Evolutionary conservation across 1,284 basidiomycete species (phyloP).

Genomic region (Volvariella volvacea): DNA sequence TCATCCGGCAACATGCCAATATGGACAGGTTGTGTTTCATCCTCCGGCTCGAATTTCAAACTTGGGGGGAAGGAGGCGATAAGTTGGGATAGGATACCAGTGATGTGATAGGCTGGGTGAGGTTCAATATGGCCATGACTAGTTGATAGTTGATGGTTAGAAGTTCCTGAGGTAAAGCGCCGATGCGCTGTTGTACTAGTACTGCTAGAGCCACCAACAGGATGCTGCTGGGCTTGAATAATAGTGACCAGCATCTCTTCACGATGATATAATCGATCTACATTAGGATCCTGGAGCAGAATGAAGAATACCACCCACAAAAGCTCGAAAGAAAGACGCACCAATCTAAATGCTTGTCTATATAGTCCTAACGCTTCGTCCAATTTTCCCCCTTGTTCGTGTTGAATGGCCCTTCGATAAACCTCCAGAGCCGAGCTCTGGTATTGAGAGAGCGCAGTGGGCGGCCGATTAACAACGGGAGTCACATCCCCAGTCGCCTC

Average conservation of each 20-base stretch:
- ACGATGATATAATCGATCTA: conserved; percentile 56
- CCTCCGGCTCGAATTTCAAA: conserved; percentile 62
- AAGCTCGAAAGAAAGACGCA: conserved; percentile 13
- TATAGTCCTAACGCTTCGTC: conserved; percentile 74
- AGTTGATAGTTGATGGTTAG: conserved; percentile 1
- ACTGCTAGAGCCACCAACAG: conserved; percentile 3
- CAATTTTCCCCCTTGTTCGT: conserved; percentile 68
- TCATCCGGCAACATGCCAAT: conserved; percentile 69
- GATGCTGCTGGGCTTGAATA: conserved; percentile 17
- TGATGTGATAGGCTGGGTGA: conserved; percentile 14
- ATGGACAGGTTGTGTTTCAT: conserved; percentile 51
- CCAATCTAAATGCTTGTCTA: conserved; percentile 69
- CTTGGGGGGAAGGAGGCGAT: conserved; percentile 40
- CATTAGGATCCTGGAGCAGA: conserved; percentile 44
- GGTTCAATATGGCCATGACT: neutral
- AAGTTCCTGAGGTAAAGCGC: conserved; percentile 15
- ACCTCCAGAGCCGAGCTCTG: conserved; percentile 50
- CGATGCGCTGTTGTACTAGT: conserved; percentile 6
- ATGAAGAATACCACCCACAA: conserved; percentile 5
- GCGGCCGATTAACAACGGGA: conserved; percentile 2
- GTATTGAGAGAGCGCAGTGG: conserved; percentile 20
- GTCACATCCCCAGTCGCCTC: no score
- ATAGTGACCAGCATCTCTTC: conserved; percentile 42
- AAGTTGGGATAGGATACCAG: conserved; percentile 39
- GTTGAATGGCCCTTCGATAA: conserved; percentile 64